Conservation (phyloP, 257 asterid genomes). For the Plantago elongata region DNA sequence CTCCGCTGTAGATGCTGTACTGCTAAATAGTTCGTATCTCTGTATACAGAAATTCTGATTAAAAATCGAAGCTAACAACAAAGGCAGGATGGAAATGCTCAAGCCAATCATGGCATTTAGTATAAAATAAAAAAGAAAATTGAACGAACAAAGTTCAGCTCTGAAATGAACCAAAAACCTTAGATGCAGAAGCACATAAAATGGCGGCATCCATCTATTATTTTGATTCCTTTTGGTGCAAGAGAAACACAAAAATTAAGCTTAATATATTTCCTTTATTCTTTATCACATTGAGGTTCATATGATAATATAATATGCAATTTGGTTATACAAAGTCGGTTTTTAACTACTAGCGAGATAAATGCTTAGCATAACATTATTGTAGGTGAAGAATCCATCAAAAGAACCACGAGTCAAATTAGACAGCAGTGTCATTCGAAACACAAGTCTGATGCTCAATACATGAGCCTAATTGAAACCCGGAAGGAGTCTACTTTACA, state of each 20-base stretch:
- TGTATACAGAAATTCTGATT: constrained; percentile 20
- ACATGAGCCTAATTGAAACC: no score
- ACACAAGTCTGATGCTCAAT: not conserved
- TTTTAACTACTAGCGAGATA: not conserved
- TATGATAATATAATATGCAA: no score
- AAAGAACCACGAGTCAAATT: not conserved
- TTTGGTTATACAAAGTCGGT: no score
- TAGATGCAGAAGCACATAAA: no score
- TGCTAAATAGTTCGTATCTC: constrained; percentile 42
- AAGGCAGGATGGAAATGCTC: not conserved
- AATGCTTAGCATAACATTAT: not conserved
- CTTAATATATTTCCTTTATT: no score
- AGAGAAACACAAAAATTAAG: no score
- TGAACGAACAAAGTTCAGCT: constrained; percentile 1
- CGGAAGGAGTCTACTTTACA: no score
- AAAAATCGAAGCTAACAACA: constrained; percentile 12
- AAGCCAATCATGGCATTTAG: not conserved
- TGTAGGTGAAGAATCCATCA: constrained; percentile 1
- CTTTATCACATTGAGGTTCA: no score
- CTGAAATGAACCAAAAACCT: not conserved
- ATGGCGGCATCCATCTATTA: no score
- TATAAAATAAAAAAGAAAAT: constrained; percentile 6
- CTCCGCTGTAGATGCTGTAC: constrained; percentile 26
- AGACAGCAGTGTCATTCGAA: no score
- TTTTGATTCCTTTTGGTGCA: no score